Evolutionary conservation across 2,329 filamentous ascomycete genomes (phyloP).

Genomic region (Aspergillus sp.): DNA sequence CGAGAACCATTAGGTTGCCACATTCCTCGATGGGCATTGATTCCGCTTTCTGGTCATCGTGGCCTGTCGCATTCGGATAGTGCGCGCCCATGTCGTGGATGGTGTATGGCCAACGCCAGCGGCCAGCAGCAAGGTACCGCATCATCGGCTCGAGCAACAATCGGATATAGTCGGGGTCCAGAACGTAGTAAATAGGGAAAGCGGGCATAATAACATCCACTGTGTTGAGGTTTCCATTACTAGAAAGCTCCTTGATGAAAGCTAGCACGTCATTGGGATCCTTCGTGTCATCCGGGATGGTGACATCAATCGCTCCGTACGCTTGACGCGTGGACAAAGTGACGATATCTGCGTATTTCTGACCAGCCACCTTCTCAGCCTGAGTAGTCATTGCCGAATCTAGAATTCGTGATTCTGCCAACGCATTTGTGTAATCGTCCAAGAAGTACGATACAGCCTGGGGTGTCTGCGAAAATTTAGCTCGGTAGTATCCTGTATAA

Average conservation of each 20-base stretch:
- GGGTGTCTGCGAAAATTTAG: slow-evolving; percentile 25
- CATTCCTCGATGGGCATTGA: slow-evolving; percentile 39
- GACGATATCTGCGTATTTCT: slow-evolving; percentile 38
- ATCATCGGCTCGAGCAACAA: slow-evolving; percentile 40
- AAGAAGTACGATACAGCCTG: slow-evolving; percentile 34
- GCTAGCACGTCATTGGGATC: slow-evolving; percentile 26
- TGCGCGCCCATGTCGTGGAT: slow-evolving; percentile 38
- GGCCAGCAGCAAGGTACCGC: slow-evolving; percentile 34
- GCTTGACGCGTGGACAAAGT: slow-evolving; percentile 36
- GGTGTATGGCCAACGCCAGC: slow-evolving; percentile 31
- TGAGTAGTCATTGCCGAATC: slow-evolving; percentile 24
- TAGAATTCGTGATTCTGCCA: slow-evolving; percentile 26
- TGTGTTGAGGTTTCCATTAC: slow-evolving; percentile 39
- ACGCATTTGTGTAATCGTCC: slow-evolving; percentile 33
- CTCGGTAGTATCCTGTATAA: slow-evolving; percentile 36
- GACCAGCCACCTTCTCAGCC: slow-evolving; percentile 25
- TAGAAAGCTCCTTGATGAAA: slow-evolving; percentile 41
- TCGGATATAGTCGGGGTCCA: slow-evolving; percentile 38
- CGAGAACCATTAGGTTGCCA: slow-evolving; percentile 35
- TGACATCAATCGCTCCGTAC: slow-evolving; percentile 36
- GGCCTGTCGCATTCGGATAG: slow-evolving; percentile 38
- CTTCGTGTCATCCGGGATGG: slow-evolving; percentile 29
- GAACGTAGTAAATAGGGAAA: slow-evolving; percentile 38
- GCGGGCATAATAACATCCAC: slow-evolving; percentile 39
- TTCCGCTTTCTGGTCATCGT: slow-evolving; percentile 34